A percentile compares a stretch with the other conserved stretches of the same genome.
phyloP scores from a whole-genome alignment of 495 filamentous ascomycete species.

The Beverwykella pulmonaria region DNA sequence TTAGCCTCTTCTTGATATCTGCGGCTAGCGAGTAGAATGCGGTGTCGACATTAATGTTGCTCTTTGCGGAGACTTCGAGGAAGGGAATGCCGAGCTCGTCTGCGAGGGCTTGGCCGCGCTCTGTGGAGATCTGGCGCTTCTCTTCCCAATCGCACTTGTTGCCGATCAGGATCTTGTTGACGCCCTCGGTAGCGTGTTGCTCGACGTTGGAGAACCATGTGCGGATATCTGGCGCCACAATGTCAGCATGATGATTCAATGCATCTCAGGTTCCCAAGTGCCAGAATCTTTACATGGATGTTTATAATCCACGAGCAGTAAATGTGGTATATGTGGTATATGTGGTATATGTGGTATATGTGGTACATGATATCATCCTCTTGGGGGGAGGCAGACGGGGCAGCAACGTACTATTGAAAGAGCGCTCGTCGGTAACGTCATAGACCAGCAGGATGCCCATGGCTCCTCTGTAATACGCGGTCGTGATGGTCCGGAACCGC shows the following conservation, averaged over 20 bases:
- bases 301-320: not conserved
- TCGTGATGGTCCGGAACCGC: slow-evolving; percentile 97
- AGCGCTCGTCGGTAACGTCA: slow-evolving; percentile 96
- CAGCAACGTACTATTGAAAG: slow-evolving; percentile 89
- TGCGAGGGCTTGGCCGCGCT: slow-evolving; percentile 89
- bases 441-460: slow-evolving; percentile 99
- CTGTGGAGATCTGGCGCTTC: slow-evolving; percentile 89
- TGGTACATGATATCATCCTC: too few species aligned
- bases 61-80: slow-evolving; percentile 96
- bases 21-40: slow-evolving; percentile 93
- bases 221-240: slow-evolving; percentile 72
- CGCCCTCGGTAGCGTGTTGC: slow-evolving; percentile 97
- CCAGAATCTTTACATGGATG: not conserved
- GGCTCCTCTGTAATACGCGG: slow-evolving; percentile 95
- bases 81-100: slow-evolving; percentile 98
- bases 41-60: slow-evolving; percentile 99
- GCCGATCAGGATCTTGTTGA: slow-evolving; percentile 99
- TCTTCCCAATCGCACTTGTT: slow-evolving; percentile 99
- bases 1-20: slow-evolving; percentile 96
- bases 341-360: too few species aligned
- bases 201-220: slow-evolving; percentile 99
- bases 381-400: not conserved
- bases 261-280: not conserved
- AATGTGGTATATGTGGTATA: too few species aligned
- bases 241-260: not conserved